These are phyloP conservation scores for Noccaea caerulescens DNA, from an alignment of 345 rosid species.

Conservation along the genomic window DNA sequence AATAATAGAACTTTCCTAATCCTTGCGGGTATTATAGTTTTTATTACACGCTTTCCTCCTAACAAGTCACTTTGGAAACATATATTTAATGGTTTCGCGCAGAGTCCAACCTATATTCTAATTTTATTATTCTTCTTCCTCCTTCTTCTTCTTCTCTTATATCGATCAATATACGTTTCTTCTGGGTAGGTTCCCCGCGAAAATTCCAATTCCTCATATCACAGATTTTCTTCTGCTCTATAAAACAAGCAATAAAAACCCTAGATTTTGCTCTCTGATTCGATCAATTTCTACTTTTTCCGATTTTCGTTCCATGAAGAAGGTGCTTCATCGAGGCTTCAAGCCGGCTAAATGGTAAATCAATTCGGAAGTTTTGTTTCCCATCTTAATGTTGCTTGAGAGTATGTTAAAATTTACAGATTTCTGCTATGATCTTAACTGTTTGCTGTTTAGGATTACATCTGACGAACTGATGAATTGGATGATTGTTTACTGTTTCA, in stretches of 20 bases:
- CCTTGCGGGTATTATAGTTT: constrained; percentile 9
- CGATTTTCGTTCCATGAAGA: constrained; percentile 30
- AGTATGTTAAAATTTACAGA: not conserved
- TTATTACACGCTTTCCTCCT: not conserved
- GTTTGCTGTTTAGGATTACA: not conserved
- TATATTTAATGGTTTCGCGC: constrained; percentile 14
- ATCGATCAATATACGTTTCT: constrained; percentile 32
- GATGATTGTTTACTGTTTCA: constrained; percentile 16
- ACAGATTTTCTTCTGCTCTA: constrained; percentile 10
- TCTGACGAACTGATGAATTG: not conserved
- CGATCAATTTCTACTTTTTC: constrained; percentile 2
- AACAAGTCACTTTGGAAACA: constrained; percentile 25
- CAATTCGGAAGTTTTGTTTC: not conserved
- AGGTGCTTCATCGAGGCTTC: constrained; percentile 75
- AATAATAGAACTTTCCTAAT: not conserved
- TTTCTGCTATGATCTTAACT: not conserved
- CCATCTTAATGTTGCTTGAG: not conserved
- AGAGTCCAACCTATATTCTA: constrained; percentile 20
- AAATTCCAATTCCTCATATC: constrained; percentile 24
- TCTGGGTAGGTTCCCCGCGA: constrained; percentile 28
- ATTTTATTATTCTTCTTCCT: constrained; percentile 9
- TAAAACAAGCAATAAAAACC: not conserved
- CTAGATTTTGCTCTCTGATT: not conserved
- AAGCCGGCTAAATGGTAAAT: constrained; percentile 88
- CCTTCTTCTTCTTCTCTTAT: not conserved